Base-by-base conservation (phyloP, 441 rosid species). In the Omphalea diandra region DNA sequence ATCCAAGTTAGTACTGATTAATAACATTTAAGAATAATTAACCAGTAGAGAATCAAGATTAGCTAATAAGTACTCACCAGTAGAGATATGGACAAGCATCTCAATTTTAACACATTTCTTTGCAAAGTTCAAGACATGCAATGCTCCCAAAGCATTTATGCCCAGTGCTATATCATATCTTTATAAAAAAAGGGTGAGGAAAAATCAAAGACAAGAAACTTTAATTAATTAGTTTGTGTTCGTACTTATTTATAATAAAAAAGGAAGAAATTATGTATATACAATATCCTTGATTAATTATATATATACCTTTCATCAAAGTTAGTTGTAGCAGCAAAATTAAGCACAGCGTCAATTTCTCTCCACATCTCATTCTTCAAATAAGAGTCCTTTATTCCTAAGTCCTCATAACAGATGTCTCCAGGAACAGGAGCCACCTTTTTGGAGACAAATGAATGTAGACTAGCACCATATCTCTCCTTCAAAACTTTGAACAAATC, bases 271-370 rank as follows among this genome's bases (percentile, higher is more conserved):
- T n/a, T n/a, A n/a, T n/a, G 17, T 0, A 1, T 9, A 10, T 61
- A 44, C n/a, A n/a, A n/a, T n/a, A n/a, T n/a, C n/a, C n/a, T 4
- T 47, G 0, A 7, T 24, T 54, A 26, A 1, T 46, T 22, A 32
- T 15, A 29, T n/a, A 4, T 40, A n/a, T n/a, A 89, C 97, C 97
- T 89, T 79, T 90, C 97, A 72, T 94, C 94, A 26, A 92, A 92
- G 69, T 78, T 88, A 65, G 97, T 92, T 0, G 95, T 87, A n/a
- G 98, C 98, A 44, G 97, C 97, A 22, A 90, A 75, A 78, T 94
- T 94, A 36, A 92, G 64, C 0, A 84, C 73, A 32, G 78, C 66
- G 62, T 94, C 94, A 15, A 89, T 46, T 68, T 87, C 86, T 17
- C 44, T 83, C 73, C 52, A 69, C 85, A 91, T 84, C 49, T 73